Evolutionary conservation across 805 yeast species (phyloP), one percentile per base, ranked within the genome.

Genomic region (Barnettozyma salicaria): DNA sequence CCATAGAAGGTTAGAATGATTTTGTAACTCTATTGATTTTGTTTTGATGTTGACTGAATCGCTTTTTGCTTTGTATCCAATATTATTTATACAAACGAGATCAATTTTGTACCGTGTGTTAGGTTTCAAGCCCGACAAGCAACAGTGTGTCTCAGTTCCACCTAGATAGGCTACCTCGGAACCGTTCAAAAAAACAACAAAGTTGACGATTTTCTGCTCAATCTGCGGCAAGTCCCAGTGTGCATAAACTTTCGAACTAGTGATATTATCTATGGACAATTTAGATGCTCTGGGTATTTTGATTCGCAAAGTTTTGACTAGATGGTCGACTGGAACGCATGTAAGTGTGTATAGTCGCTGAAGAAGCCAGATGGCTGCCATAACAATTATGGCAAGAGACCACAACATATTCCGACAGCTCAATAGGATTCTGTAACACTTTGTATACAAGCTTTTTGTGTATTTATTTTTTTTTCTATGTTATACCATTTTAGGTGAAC

Each of bases 201-300:
- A 67, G 39, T 56, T 61, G 19, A 60, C 55, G n/a, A 65, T 62
- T 7, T 41, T 49, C 9, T 41, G 40, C 4, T 41, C 46, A 8
- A 39, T 29, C 40, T 39, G 16, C 29, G 53, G 34, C 49, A 55
- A 17, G 47, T 72, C 78, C 81, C 84, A 78, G 48, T 75, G 83
- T 22, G 78, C 40, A 19, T 65, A 66, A 26, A 74, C 69, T 19
- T 71, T 58, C 7, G 58, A 49, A 24, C 60, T 56, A 6, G 72
- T 65, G 32, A 78, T 68, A 45, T 68, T 66, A 48, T 76, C 82
- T 6, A 78, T 65, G 34, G 79, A 74, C 12, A 77, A 60, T 31
- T 60, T 56, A 3, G 81, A 80, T 7, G 72, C 62, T 38, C 65
- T 69, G 4, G 85, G 85, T 23, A 78, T 70, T 20, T 69, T 70